Evolutionary conservation across 2,329 filamentous ascomycete species (phyloP), one percentile per base, ranked within the genome.

Genomic region (Pseudocercospora crystallina): DNA sequence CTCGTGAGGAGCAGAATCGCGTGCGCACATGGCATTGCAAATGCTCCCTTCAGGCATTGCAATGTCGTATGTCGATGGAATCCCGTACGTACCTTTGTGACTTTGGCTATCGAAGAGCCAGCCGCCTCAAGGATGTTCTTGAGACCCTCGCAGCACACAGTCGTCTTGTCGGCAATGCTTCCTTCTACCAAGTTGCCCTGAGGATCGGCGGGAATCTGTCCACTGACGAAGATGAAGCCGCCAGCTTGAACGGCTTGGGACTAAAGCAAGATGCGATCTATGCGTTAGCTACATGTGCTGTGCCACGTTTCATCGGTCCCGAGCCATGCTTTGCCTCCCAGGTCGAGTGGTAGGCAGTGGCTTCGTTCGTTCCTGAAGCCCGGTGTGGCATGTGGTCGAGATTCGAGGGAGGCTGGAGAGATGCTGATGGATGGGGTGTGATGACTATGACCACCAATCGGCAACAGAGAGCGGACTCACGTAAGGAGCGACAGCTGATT

Each of bases 61-160:
- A 26, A 26, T 26, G 20, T 26, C 20, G 20, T 4, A 26, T 26
- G 4, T 26, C 20, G 20, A 26, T 26, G 20, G 20, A 4, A 4
- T 26, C 7, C 3, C 11, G 20, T 12, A 53, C 59, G 32, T 49
- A 90, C 87, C 81, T 96, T 96, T 75, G 96, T 88, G 40, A 96
- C 86, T 72, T 85, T 88, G 58, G 82, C 73, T 52, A 97, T 80
- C 45, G 80, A 82, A 15, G 87, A 91, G 47, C 89, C 90, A 17
- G 90, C 90, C 63, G 85, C 89, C 54, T 84, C 81, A 44, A 97
- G 83, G 50, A 97, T 89, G 37, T 88, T 87, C 71, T 86, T 80
- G 66, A 96, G 81, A 74, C 95, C 95, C 73, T 87, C 79, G 73
- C 85, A 85, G 77, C 82, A 87, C 63, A 80, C 80, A 59, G 81